A percentile compares a stretch with the other conserved stretches of the same genome.
Conservation (phyloP, 2,329 filamentous ascomycete genomes). For the Phyllachora maydis region DNA sequence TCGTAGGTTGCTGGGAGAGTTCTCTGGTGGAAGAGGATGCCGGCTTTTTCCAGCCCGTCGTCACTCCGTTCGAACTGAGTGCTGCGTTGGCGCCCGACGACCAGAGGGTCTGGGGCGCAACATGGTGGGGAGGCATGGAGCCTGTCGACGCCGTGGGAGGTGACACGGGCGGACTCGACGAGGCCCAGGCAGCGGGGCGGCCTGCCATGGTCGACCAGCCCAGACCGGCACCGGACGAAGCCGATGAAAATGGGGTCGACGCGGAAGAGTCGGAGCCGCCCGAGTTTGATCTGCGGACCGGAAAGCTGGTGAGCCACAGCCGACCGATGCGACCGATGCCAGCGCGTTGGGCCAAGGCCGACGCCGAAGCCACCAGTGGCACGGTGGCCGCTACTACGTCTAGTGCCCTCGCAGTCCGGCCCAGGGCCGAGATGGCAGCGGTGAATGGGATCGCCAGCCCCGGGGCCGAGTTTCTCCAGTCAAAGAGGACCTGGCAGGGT, state of each 20-base stretch:
- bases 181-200: conserved; percentile 5
- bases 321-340: conserved; percentile 49
- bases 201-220: too few species aligned
- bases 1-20: conserved; percentile 96
- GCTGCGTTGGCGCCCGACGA: conserved; percentile 57
- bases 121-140: conserved; percentile 79
- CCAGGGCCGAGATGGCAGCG: conserved; percentile 51
- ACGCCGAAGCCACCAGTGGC: conserved; percentile 7
- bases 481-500: conserved; percentile 76
- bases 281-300: conserved; percentile 82
- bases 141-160: conserved; percentile 28
- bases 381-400: conserved; percentile 8
- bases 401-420: conserved; percentile 30
- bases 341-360: conserved; percentile 7
- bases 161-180: conserved; percentile 8
- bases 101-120: conserved; percentile 63
- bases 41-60: conserved; percentile 70
- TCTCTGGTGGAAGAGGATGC: conserved; percentile 66
- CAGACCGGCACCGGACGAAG: conserved; percentile 9
- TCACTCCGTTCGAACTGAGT: conserved; percentile 87
- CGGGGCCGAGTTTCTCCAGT: conserved; percentile 69
- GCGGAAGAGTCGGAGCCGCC: conserved; percentile 61
- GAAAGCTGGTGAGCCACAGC: conserved; percentile 59
- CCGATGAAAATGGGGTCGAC: conserved; percentile 23
- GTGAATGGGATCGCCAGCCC: conserved; percentile 80